Conservation (phyloP, 2,329 filamentous ascomycete species). For the Balansia obtecta region DNA sequence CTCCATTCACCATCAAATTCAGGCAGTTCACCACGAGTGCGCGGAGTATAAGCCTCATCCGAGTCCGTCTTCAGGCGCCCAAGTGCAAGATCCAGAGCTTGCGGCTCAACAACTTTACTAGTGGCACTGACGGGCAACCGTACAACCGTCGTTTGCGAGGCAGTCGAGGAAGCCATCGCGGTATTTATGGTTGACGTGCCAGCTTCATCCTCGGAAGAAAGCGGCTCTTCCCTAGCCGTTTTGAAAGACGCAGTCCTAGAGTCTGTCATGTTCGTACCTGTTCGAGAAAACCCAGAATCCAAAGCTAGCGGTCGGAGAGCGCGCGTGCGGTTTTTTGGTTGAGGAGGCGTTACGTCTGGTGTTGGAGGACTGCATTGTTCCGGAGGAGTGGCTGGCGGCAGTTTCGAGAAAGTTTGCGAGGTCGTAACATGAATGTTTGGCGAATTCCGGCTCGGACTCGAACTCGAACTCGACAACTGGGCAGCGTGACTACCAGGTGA, state of each 20-base stretch:
- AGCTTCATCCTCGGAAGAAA: conserved; percentile 49
- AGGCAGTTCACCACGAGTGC: conserved; percentile 35
- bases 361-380: conserved; percentile 59
- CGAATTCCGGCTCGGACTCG: conserved; percentile 20
- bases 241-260: conserved; percentile 59
- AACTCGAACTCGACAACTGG: conserved; percentile 29
- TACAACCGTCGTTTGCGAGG: conserved; percentile 33
- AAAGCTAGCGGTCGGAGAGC: conserved; percentile 31
- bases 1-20: conserved; percentile 49
- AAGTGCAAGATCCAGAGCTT: conserved; percentile 29
- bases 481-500: conserved; percentile 39
- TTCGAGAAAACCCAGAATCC: conserved; percentile 38
- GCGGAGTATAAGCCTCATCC: conserved; percentile 28
- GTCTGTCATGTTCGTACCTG: conserved; percentile 43
- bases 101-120: conserved; percentile 14
- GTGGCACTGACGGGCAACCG: conserved; percentile 18
- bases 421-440: conserved; percentile 26
- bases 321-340: conserved; percentile 30
- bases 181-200: conserved; percentile 28
- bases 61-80: conserved; percentile 27
- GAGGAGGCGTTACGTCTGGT: conserved; percentile 63
- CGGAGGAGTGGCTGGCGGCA: conserved; percentile 45
- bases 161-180: conserved; percentile 25
- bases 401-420: conserved; percentile 24
- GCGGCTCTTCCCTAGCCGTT: conserved; percentile 54